phyloP scores from a whole-genome alignment of 2,329 filamentous ascomycete genomes.

The Drechslerella stenobrocha region DNA sequence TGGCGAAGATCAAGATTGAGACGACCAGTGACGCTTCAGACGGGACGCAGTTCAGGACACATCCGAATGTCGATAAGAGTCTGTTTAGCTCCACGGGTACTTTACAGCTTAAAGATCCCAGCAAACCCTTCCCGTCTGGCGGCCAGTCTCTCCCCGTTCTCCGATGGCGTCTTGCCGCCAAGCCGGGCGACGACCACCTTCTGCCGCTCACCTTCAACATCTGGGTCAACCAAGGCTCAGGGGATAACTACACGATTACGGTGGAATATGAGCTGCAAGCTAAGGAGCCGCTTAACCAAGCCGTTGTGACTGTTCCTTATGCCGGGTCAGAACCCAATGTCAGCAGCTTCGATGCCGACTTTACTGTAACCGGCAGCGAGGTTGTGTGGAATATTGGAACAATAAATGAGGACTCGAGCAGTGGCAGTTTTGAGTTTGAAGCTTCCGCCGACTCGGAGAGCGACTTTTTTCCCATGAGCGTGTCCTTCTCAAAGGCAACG shows the following conservation, averaged over 20 bases:
- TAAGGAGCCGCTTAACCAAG: constrained; percentile 73
- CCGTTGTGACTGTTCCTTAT: constrained; percentile 86
- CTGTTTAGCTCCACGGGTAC: constrained; percentile 79
- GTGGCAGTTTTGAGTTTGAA: constrained; percentile 92
- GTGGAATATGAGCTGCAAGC: constrained; percentile 94
- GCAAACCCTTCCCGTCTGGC: constrained; percentile 90
- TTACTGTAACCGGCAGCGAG: constrained; percentile 89
- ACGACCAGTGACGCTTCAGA: constrained; percentile 68
- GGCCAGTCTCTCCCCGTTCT: constrained; percentile 83
- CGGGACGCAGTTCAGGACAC: constrained; percentile 77
- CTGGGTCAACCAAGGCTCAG: constrained; percentile 88
- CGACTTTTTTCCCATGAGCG: constrained; percentile 97
- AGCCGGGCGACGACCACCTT: constrained; percentile 76
- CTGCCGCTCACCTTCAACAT: constrained; percentile 95
- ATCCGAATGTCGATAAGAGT: constrained; percentile 91
- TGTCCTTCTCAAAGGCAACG: constrained; percentile 80
- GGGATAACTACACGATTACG: constrained; percentile 82
- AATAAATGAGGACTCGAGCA: constrained; percentile 78
- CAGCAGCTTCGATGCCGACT: constrained; percentile 89
- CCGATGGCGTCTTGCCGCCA: constrained; percentile 74
- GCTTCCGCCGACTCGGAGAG: constrained; percentile 82
- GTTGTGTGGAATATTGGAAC: constrained; percentile 91
- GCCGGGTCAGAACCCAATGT: constrained; percentile 80
- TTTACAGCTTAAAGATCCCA: constrained; percentile 86
- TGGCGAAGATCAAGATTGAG: constrained; percentile 89